Evolutionary conservation across 768 basidiomycete species (phyloP).

Genomic region (Russula abietina): DNA sequence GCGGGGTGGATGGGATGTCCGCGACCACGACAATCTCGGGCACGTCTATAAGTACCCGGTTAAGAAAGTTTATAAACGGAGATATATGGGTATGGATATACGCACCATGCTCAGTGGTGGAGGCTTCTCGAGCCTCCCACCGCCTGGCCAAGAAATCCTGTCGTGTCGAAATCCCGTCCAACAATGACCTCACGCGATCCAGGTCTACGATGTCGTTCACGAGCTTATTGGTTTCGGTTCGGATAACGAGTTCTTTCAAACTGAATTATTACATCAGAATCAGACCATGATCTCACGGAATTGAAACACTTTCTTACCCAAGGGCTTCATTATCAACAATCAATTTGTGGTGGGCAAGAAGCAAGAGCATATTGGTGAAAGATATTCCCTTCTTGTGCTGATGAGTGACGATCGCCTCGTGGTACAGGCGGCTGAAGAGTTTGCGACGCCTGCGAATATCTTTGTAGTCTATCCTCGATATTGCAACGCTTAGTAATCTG

Average conservation of each 20-base stretch:
- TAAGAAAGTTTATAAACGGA: not conserved
- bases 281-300: not conserved
- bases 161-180: constrained; percentile 70
- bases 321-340: constrained; percentile 87
- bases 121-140: constrained; percentile 35
- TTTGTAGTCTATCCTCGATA: constrained; percentile 60
- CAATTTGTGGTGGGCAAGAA: constrained; percentile 87
- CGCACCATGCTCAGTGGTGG: constrained; percentile 31
- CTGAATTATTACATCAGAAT: constrained; percentile 37
- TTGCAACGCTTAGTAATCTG: constrained; percentile 47
- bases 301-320: constrained; percentile 42
- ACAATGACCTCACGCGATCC: constrained; percentile 74
- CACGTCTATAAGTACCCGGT: constrained; percentile 42
- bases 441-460: constrained; percentile 60
- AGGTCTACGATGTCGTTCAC: constrained; percentile 81
- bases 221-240: constrained; percentile 70
- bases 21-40: constrained; percentile 66
- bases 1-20: constrained; percentile 44
- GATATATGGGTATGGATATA: not conserved
- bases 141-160: constrained; percentile 55
- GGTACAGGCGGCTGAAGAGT: constrained; percentile 70
- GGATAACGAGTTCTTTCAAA: constrained; percentile 69
- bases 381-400: constrained; percentile 75
- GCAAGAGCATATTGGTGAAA: constrained; percentile 81
- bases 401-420: constrained; percentile 76